Percentiles rank a stretch among this genome's conserved stretches.
Evolutionary conservation across 192 early-diverging fungal species (phyloP).

Genomic region (Powellomyces hirtus): DNA sequence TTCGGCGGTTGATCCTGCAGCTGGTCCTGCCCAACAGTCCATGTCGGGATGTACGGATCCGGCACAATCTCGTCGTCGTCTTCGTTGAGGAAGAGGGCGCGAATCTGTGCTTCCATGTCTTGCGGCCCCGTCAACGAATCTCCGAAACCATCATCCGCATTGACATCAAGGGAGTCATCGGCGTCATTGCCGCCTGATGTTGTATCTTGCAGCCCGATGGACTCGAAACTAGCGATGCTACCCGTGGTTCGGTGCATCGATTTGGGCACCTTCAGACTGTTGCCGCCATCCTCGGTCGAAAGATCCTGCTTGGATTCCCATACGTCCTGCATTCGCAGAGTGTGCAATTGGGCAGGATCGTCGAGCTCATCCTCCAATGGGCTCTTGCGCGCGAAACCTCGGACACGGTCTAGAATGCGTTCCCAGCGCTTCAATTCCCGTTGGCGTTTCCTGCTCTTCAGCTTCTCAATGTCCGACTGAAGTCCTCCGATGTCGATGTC

Average conservation of each 20-base stretch:
- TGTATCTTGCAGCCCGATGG: neutral
- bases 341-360: neutral
- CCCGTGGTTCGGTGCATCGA: neutral
- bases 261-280: neutral
- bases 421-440: neutral
- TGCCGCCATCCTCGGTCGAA: neutral
- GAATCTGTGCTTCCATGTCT: constrained; percentile 9
- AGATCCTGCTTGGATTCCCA: neutral
- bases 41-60: neutral
- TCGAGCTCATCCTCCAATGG: constrained; percentile 20
- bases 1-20: neutral
- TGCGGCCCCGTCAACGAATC: neutral
- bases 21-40: neutral
- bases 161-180: neutral
- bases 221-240: constrained; percentile 23
- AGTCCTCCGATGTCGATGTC: constrained; percentile 11
- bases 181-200: neutral
- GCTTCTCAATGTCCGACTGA: constrained; percentile 13
- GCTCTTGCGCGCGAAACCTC: neutral
- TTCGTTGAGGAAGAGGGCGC: neutral
- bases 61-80: neutral
- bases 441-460: neutral
- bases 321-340: neutral
- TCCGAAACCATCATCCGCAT: neutral
- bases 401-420: constrained; percentile 6